A percentile compares a stretch with the other conserved stretches of the same genome.
These are phyloP conservation scores for Coniochaeta sp. DNA, from an alignment of 2,329 filamentous ascomycete species.

Conservation along the genomic window DNA sequence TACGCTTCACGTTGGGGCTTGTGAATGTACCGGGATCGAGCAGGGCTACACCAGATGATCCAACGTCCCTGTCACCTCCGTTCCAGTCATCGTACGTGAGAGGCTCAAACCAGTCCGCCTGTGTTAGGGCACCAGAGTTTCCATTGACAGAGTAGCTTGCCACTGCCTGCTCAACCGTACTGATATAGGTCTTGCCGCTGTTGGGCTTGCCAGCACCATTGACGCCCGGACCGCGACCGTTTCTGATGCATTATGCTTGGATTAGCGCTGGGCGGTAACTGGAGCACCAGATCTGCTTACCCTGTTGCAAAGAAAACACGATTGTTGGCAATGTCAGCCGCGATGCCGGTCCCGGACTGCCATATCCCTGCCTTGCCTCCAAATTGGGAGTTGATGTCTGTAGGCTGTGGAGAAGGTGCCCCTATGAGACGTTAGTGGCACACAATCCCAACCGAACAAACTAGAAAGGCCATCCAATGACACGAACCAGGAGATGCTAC, in stretches of 20 bases:
- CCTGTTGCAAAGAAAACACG: conserved; percentile 9
- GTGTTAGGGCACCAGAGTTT: conserved; percentile 8
- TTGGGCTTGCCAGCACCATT: conserved; percentile 2
- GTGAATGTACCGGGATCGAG: conserved; percentile 24
- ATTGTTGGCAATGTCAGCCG: background rate
- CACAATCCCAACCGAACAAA: too few species aligned
- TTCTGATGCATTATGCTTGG: too few species aligned
- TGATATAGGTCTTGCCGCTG: conserved; percentile 7
- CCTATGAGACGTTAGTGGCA: background rate
- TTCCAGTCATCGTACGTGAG: conserved; percentile 30
- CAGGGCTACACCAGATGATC: conserved; percentile 24
- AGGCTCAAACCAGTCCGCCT: conserved; percentile 31
- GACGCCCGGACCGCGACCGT: too few species aligned
- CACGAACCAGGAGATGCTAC: conserved; percentile 5
- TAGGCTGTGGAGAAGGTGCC: conserved; percentile 9
- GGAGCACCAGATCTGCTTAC: too few species aligned
- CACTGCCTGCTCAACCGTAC: conserved; percentile 7
- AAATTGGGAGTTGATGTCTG: conserved; percentile 3
- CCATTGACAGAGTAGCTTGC: conserved; percentile 4
- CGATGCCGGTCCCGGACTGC: conserved; percentile 7
- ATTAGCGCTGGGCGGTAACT: too few species aligned
- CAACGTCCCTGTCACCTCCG: conserved; percentile 31
- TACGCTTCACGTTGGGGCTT: conserved; percentile 24
- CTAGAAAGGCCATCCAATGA: background rate
- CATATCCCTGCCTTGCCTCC: conserved; percentile 11